Conservation (phyloP, 2,329 filamentous ascomycete genomes). For the Tolypocladium capitatum region DNA sequence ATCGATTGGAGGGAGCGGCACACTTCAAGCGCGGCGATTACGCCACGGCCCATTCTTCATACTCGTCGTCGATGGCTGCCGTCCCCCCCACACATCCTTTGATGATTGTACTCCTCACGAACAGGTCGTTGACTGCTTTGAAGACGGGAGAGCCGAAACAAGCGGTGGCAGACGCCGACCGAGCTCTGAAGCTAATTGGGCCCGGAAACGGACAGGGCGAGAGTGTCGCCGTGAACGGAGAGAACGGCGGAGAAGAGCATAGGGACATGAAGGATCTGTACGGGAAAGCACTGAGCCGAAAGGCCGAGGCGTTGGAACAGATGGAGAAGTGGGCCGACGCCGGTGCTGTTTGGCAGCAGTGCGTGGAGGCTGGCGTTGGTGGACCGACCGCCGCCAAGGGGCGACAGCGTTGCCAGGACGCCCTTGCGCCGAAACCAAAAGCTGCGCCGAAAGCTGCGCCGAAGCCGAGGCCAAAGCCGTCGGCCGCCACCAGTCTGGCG, state of each 20-base stretch:
- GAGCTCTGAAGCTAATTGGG: constrained; percentile 68
- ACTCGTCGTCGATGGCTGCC: constrained; percentile 60
- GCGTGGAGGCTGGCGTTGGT: constrained; percentile 76
- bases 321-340: constrained; percentile 91
- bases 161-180: constrained; percentile 73
- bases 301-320: constrained; percentile 89
- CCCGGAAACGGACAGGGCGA: constrained; percentile 67
- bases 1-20: constrained; percentile 68
- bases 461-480: constrained; percentile 32
- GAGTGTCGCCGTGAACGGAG: constrained; percentile 53
- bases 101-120: constrained; percentile 78
- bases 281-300: constrained; percentile 84
- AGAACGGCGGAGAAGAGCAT: constrained; percentile 41
- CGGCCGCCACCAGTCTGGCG: constrained; percentile 23
- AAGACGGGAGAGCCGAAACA: constrained; percentile 88
- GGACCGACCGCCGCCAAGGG: constrained; percentile 74
- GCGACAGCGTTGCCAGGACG: constrained; percentile 78
- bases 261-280: constrained; percentile 91
- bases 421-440: constrained; percentile 56
- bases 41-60: constrained; percentile 69
- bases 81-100: constrained; percentile 72
- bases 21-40: constrained; percentile 95
- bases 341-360: constrained; percentile 63
- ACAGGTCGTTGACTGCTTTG: constrained; percentile 76
- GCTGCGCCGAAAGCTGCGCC: constrained; percentile 30